Base-by-base conservation (phyloP, 805 yeast species). In the Sugiyamaella americana region DNA sequence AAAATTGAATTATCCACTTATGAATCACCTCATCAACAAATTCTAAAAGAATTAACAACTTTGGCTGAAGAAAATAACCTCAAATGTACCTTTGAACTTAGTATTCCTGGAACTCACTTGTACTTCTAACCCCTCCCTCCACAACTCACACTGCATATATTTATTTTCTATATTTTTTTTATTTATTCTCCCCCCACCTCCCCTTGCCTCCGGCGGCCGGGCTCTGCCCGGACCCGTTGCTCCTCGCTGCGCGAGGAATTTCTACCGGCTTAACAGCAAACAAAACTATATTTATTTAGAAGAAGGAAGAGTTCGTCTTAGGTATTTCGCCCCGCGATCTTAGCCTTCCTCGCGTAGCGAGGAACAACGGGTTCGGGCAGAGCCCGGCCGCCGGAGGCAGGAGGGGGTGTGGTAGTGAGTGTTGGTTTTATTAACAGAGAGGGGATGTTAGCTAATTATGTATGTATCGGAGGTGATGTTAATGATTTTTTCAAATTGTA, bases 401-500 rank as follows among this genome's bases (percentile, higher is more conserved):
- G n/a, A n/a, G n/a, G n/a, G n/a, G n/a, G n/a, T n/a, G n/a, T n/a
- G n/a, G n/a, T n/a, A n/a, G n/a, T n/a, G n/a, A n/a, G n/a, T n/a
- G n/a, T n/a, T n/a, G n/a, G n/a, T n/a, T n/a, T n/a, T n/a, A n/a
- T n/a, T n/a, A n/a, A n/a, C n/a, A n/a, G n/a, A n/a, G n/a, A n/a
- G n/a, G n/a, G n/a, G 8, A 35, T 16, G 10, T 21, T 35, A 52
- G 37, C 50, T 55, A 48, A 58, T 58, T 29, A 41, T 52, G 43
- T 51, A 80, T 47, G 64, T 84, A 32, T 60, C 67, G 5, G 62
- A 38, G 22, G 46, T 56, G 18, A 62, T 46, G 21, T 50, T 47
- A 42, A 59, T 43, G 32, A 77, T 75, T 61, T 81, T 74, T 56
- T 82, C 87, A 64, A 79, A 87, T 46, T 89, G 87, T 52, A 84